A percentile compares a stretch with the other conserved stretches of the same genome.
phyloP scores from a whole-genome alignment of 306 rosid genomes.

The Castanopsis chinensis region DNA sequence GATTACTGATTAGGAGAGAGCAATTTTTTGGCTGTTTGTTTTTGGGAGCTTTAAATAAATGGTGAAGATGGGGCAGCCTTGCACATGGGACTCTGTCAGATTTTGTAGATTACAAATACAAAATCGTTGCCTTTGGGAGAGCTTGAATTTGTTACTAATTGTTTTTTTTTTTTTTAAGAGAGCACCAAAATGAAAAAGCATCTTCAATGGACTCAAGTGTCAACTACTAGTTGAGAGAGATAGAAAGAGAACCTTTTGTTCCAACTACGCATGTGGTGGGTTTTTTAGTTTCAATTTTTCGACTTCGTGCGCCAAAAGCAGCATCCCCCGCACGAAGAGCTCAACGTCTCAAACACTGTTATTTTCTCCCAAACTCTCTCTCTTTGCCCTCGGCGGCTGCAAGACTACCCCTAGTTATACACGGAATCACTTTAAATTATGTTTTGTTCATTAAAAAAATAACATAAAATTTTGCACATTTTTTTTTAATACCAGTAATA shows the following conservation, averaged over 20 bases:
- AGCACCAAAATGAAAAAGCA: constrained; percentile 14
- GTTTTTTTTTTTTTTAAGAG: background rate
- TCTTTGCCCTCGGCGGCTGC: background rate
- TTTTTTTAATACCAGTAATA: too few relatives aligned
- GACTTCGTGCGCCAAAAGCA: constrained; percentile 10
- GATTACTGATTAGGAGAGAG: constrained; percentile 38
- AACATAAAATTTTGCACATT: too few relatives aligned
- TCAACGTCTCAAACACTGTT: background rate
- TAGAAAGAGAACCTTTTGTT: background rate
- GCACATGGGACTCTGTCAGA: constrained; percentile 83
- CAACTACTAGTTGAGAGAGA: constrained; percentile 21
- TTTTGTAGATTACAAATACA: constrained; percentile 37
- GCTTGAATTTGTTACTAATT: background rate
- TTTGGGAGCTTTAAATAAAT: constrained; percentile 25
- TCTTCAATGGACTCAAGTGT: background rate
- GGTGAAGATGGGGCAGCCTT: constrained; percentile 42
- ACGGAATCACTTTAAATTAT: too few relatives aligned
- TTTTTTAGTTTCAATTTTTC: background rate
- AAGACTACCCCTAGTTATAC: too few relatives aligned
- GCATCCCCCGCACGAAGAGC: constrained; percentile 6
- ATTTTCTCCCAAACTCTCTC: background rate
- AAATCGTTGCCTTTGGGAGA: constrained; percentile 33
- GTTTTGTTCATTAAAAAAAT: too few relatives aligned
- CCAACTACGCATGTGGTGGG: constrained; percentile 18
- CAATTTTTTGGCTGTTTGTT: constrained; percentile 43